Evolutionary conservation across 2,329 filamentous ascomycete genomes (phyloP), one percentile per base, ranked within the genome.

Genomic region (Triangularia setosa): DNA sequence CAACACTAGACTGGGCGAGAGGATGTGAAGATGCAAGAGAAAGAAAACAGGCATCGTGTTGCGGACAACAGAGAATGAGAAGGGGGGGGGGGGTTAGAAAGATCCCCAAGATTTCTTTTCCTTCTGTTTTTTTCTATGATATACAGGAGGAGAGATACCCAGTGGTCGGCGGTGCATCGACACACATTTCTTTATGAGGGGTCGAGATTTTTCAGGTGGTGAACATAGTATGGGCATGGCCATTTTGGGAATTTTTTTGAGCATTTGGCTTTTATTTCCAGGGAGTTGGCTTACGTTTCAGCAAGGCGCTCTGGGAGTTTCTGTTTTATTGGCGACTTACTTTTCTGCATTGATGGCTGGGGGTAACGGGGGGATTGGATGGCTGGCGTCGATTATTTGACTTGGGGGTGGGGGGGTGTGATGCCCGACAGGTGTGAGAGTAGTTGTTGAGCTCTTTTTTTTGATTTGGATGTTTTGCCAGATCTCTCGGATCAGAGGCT

Each of bases 81-180:
- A 24, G 55, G 28, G 24, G 18, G 27, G 30, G 4, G 30, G 2
- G 14, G 9, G 9, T 12, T 12, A 3, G 11, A 33, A 18, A 33
- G 18, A 35, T 18, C 21, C 16, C 24, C 33, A 28, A 33, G 30
- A 33, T 44, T 18, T 58, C 40, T 23, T 58, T 33, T 35, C 35
- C 28, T 35, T 59, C 25, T 59, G 28, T 27, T 44, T 59, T 24
- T 44, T 44, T 25, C 40, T 24, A 59, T 44, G 33, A 59, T 59
- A 59, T 44, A 59, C 35, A 59, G 57, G 57, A 59, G 57, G 57
- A 59, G 25, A 59, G 57, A 59, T 59, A 59, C 57, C 57, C 57
- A 24, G n/a, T 12, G 35, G 57, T 59, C 27, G 35, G 24, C 57
- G 27, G 18, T 30, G 30, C 30, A 11, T 44, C 30, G 28, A 58